Conservation (phyloP, 2,329 filamentous ascomycete genomes). For the Beauveria varroae region DNA sequence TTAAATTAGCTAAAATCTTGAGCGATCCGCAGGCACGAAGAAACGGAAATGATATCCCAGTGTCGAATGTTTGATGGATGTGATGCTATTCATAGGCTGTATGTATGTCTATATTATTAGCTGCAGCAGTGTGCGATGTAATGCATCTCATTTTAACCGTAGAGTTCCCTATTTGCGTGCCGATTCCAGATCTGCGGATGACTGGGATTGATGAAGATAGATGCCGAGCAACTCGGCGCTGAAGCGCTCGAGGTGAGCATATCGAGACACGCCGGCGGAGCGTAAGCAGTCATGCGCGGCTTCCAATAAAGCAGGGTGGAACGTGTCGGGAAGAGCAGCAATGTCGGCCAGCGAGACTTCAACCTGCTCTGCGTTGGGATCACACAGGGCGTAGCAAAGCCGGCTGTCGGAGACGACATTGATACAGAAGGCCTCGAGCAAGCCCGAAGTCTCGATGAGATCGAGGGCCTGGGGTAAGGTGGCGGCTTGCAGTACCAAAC, state of each 20-base stretch:
- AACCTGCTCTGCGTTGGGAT: not conserved
- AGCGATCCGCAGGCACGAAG: too few species aligned
- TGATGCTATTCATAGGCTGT: not conserved
- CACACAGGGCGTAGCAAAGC: not conserved
- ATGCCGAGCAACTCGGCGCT: constrained; percentile 9
- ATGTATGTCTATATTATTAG: constrained; percentile 6
- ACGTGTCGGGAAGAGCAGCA: not conserved
- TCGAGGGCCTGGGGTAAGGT: not conserved
- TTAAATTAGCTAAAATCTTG: too few species aligned
- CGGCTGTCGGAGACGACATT: not conserved
- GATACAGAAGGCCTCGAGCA: constrained; percentile 10
- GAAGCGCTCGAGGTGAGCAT: constrained; percentile 8
- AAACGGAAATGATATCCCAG: not conserved
- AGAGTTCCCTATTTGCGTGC: not conserved
- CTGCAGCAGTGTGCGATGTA: not conserved
- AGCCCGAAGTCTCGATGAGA: constrained; percentile 4
- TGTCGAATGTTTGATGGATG: not conserved
- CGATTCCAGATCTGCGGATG: constrained; percentile 5
- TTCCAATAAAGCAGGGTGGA: constrained; percentile 2
- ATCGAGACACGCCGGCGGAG: constrained; percentile 2
- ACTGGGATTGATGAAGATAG: constrained; percentile 6
- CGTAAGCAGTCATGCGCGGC: constrained; percentile 2
- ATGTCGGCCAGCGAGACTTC: constrained; percentile 8
- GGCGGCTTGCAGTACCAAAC: not conserved
- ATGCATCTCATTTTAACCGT: not conserved